Conservation (phyloP, 805 yeast species). For the Trichomonascus vanleenenianus region DNA sequence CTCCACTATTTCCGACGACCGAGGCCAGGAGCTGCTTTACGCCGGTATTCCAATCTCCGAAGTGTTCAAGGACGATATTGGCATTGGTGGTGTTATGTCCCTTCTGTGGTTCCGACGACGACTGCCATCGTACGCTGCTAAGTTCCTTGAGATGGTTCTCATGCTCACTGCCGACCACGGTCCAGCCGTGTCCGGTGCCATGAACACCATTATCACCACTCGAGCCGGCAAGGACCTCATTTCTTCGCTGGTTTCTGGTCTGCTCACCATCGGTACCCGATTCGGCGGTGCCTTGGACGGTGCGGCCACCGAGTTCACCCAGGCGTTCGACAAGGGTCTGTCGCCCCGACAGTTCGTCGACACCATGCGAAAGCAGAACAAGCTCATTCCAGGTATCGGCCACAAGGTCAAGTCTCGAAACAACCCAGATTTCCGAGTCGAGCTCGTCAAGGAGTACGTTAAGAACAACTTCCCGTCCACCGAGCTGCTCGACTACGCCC, state of each 20-base stretch:
- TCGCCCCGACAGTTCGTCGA: slow-evolving; percentile 41
- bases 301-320: slow-evolving; percentile 39
- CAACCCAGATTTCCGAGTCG: slow-evolving; percentile 42
- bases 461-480: slow-evolving; percentile 38
- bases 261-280: slow-evolving; percentile 38
- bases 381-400: slow-evolving; percentile 41
- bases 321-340: slow-evolving; percentile 36
- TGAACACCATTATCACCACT: slow-evolving; percentile 41
- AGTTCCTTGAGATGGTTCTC: slow-evolving; percentile 41
- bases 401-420: slow-evolving; percentile 41
- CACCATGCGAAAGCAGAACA: slow-evolving; percentile 40
- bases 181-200: slow-evolving; percentile 41
- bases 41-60: slow-evolving; percentile 42
- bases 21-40: slow-evolving; percentile 39
- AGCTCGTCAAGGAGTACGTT: slow-evolving; percentile 39
- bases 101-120: slow-evolving; percentile 40
- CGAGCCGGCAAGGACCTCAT: slow-evolving; percentile 42
- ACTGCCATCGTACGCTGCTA: slow-evolving; percentile 36
- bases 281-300: slow-evolving; percentile 43
- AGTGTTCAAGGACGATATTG: slow-evolving; percentile 40
- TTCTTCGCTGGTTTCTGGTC: slow-evolving; percentile 38
- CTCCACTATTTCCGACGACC: slow-evolving; percentile 41
- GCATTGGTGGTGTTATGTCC: slow-evolving; percentile 42
- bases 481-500: slow-evolving; percentile 36
- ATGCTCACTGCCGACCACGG: slow-evolving; percentile 44